Evolutionary conservation across 202 grass and related monocot genomes (phyloP).

Genomic region (Zizania palustris): DNA sequence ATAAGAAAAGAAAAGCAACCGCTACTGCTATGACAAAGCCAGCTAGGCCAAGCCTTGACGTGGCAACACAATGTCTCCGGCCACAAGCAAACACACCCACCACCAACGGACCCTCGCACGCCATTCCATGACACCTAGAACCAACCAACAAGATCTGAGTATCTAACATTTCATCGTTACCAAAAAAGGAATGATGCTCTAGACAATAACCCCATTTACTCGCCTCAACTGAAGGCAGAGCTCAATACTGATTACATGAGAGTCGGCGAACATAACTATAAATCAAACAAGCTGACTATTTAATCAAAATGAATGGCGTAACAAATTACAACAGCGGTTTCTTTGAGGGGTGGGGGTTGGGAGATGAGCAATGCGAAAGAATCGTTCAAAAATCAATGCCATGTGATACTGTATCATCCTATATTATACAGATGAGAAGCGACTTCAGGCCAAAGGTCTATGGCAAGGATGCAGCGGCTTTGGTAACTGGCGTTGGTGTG

Average conservation of each 20-base stretch:
- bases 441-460: not conserved
- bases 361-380: slow-evolving; percentile 41
- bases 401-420: slow-evolving; percentile 34
- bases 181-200: not conserved
- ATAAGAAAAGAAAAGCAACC: too few relatives aligned
- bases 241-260: not conserved
- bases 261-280: slow-evolving; percentile 1
- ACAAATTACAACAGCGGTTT: slow-evolving; percentile 31
- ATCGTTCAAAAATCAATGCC: slow-evolving; percentile 48
- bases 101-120: too few relatives aligned
- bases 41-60: too few relatives aligned
- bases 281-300: slow-evolving; percentile 27
- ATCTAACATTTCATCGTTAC: not conserved
- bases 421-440: slow-evolving; percentile 30
- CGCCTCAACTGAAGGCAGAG: not conserved
- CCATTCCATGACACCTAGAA: too few relatives aligned
- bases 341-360: not conserved
- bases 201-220: not conserved
- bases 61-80: too few relatives aligned
- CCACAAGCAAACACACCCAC: too few relatives aligned
- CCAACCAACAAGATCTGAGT: too few relatives aligned
- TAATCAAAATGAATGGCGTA: slow-evolving; percentile 36
- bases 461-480: slow-evolving; percentile 17
- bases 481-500: not conserved
- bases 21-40: too few relatives aligned